Conservation (phyloP, 768 basidiomycete species). For the Macrolepiota dolichaula region DNA sequence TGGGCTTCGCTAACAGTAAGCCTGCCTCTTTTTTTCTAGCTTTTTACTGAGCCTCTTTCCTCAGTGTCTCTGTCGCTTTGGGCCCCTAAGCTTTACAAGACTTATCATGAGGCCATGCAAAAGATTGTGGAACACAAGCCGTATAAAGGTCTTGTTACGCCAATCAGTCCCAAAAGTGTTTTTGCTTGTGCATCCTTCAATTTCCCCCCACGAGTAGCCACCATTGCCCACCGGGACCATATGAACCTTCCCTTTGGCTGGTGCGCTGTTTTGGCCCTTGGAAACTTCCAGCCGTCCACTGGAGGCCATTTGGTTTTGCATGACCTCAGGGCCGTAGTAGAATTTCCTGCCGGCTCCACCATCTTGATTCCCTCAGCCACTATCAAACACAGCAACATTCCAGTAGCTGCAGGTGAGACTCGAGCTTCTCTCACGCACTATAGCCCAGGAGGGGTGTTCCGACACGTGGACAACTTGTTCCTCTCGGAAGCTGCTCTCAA, state of each 20-base stretch:
- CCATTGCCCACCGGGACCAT: background rate
- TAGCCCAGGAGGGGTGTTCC: background rate
- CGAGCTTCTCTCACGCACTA: conserved; percentile 1
- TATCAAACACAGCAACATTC: background rate
- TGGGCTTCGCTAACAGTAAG: no score
- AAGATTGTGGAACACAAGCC: no score
- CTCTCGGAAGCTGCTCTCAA: background rate
- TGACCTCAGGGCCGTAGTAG: background rate
- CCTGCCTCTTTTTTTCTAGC: no score
- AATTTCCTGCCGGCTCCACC: background rate
- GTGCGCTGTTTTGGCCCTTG: background rate
- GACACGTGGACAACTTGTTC: conserved; percentile 3
- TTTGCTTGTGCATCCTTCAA: background rate
- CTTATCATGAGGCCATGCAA: no score
- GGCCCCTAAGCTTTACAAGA: no score
- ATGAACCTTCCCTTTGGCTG: conserved; percentile 1
- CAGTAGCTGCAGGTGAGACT: background rate
- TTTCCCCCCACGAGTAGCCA: conserved; percentile 1
- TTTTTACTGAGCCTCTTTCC: no score
- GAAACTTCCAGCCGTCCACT: background rate
- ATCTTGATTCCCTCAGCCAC: conserved; percentile 2
- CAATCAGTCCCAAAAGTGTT: background rate
- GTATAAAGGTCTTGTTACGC: background rate
- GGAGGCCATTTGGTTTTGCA: background rate
- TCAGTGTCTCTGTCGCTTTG: no score